Conservation (phyloP, 2,329 filamentous ascomycete genomes). For the Beauveria sp. region DNA sequence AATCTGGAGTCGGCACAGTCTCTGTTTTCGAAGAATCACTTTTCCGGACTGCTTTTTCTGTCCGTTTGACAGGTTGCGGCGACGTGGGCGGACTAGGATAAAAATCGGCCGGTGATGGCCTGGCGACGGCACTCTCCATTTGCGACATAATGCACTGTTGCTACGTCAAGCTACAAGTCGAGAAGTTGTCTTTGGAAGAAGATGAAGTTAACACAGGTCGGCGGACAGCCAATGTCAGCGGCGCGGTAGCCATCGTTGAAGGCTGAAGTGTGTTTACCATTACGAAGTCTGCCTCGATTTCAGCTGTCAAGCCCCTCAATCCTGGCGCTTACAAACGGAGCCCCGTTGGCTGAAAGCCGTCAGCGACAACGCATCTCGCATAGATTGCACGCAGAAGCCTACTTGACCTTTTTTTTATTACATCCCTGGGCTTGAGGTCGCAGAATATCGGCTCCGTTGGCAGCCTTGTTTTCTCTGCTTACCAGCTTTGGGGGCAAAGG, state of each 20-base stretch:
- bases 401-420: background rate
- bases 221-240: no score
- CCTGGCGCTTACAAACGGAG: conserved; percentile 3
- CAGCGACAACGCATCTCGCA: background rate
- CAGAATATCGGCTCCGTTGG: background rate
- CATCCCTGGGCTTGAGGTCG: background rate
- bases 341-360: background rate
- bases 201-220: background rate
- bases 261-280: no score
- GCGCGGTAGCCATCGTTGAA: no score
- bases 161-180: background rate
- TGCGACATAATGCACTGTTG: background rate
- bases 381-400: background rate
- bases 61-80: background rate
- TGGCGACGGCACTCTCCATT: background rate
- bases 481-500: background rate
- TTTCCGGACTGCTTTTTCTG: background rate
- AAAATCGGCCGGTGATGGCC: background rate
- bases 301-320: conserved; percentile 4
- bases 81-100: conserved; percentile 7
- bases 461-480: background rate
- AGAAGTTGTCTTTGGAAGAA: background rate
- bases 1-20: background rate
- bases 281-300: background rate
- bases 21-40: background rate